Evolutionary conservation across 192 early-diverging fungal genomes (phyloP), one percentile per base, ranked within the genome.

Genomic region (Backusella psychrophila): DNA sequence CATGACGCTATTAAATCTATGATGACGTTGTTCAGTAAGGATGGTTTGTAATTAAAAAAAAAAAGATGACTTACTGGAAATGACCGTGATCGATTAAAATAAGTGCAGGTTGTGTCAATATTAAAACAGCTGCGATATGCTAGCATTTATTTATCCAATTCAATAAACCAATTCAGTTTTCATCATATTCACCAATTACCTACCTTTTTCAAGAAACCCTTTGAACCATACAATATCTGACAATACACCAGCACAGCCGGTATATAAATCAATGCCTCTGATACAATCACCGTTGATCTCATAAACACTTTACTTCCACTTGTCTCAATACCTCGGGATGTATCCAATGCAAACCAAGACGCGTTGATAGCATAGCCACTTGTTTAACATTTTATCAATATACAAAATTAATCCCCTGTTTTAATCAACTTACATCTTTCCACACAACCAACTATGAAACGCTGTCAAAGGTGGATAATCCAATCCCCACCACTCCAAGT

Each of bases 381-480:
- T 21, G 11, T 33, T 69, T 69, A 21, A 0, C 14, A 31, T 17
- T 72, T 33, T 9, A 49, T 42, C 31, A 26, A 73, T 35, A 14
- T 35, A 36, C 42, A 72, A 71, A 71, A 71, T 23, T 8, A 3
- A 70, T 29, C 0, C 9, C 14, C 6, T 49, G 1, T 39, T 39
- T 39, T 39, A 39, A 12, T 41, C 0, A 26, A 59, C 86, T 82
- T 87, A 95, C 92, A 96, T 85, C 33, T 69, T 78, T 4, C 95
- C 96, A 81, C 96, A 92, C 21, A 96, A 39, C 93, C 91, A 96
- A 78, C 92, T 94, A 75, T 96, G 92, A 82, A 94, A 98, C 15
- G 98, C 98, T 5, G 98, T 97, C 59, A 99, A 82, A 0, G 96
- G 96, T 56, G 98, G 96, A 81, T 99, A 99, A 85, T 99, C 98